Evolutionary conservation across 768 basidiomycete species (phyloP).

Genomic region (Lactarius tabidus): DNA sequence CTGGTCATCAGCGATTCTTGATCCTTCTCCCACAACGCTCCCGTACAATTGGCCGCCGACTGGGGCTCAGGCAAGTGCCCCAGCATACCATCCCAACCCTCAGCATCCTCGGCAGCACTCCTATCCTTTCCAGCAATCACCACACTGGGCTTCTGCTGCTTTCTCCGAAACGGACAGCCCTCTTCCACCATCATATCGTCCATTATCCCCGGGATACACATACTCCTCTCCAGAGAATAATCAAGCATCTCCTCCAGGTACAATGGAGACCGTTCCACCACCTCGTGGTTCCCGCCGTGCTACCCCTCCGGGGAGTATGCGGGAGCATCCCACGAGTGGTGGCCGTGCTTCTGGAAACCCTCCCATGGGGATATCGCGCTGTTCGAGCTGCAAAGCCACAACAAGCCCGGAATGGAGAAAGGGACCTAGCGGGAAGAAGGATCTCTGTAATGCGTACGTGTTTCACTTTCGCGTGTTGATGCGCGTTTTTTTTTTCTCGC

Average conservation of each 20-base stretch:
- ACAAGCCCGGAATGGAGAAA: conserved; percentile 90
- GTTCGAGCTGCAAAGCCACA: conserved; percentile 77
- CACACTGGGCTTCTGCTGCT: conserved; percentile 40
- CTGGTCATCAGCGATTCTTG: conserved; percentile 15
- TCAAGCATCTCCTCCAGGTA: conserved; percentile 30
- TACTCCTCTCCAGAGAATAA: conserved; percentile 25
- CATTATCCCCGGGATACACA: conserved; percentile 27
- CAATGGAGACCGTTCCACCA: conserved; percentile 49
- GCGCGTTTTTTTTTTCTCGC: conserved; percentile 19
- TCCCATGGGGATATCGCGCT: conserved; percentile 66
- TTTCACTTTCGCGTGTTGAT: conserved; percentile 26
- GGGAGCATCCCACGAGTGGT: conserved; percentile 44
- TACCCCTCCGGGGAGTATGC: conserved; percentile 43
- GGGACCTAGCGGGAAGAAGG: conserved; percentile 86
- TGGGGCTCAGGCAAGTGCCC: conserved; percentile 16
- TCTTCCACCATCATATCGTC: conserved; percentile 26
- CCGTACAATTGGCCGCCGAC: conserved; percentile 28
- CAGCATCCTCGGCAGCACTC: conserved; percentile 33
- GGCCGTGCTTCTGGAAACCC: conserved; percentile 56
- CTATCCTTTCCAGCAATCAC: conserved; percentile 28
- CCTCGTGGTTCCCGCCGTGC: conserved; percentile 45
- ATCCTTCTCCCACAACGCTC: conserved; percentile 37
- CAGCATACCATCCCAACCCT: conserved; percentile 27
- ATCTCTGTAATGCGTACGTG: conserved; percentile 87
- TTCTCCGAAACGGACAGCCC: conserved; percentile 34